Conservation (phyloP, 768 basidiomycete species). For the Naematelia aurantialba region DNA sequence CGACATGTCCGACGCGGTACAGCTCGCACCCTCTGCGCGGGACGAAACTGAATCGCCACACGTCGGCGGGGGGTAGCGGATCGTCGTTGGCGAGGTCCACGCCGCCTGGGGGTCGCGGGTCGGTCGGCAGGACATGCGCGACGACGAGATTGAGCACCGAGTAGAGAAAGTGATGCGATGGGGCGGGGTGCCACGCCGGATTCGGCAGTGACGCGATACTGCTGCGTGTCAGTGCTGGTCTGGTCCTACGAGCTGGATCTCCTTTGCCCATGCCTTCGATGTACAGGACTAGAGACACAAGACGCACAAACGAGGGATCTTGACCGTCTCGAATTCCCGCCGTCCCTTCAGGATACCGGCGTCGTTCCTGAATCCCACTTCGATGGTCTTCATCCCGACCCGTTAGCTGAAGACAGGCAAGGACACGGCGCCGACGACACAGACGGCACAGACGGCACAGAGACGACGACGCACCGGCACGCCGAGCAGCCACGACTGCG, state of each 20-base stretch:
- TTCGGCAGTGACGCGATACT: slow-evolving; percentile 34
- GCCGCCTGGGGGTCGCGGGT: slow-evolving; percentile 21
- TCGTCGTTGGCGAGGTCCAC: slow-evolving; percentile 4
- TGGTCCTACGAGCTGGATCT: neutral
- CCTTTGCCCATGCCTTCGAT: neutral
- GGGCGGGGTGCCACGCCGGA: slow-evolving; percentile 39
- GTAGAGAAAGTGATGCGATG: slow-evolving; percentile 37
- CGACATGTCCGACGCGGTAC: slow-evolving; percentile 26
- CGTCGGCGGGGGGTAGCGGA: slow-evolving; percentile 28
- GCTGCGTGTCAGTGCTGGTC: neutral
- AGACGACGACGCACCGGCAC: slow-evolving; percentile 36
- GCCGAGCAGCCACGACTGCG: slow-evolving; percentile 50
- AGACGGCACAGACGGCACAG: neutral
- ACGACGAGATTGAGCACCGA: slow-evolving; percentile 28
- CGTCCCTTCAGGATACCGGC: slow-evolving; percentile 37
- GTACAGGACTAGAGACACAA: neutral
- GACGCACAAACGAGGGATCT: slow-evolving; percentile 44
- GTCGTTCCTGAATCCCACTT: slow-evolving; percentile 48
- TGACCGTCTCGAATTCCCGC: slow-evolving; percentile 37
- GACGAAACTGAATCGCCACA: slow-evolving; percentile 43
- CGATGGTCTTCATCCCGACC: too few relatives aligned
- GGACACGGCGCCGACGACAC: neutral
- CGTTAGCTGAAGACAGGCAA: neutral
- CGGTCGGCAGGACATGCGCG: slow-evolving; percentile 37
- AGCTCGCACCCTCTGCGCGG: slow-evolving; percentile 42